Percentiles rank a stretch among this genome's conserved stretches.
phyloP scores from a whole-genome alignment of 2,329 filamentous ascomycete species.

The Aotearoamyces nothofagi region DNA sequence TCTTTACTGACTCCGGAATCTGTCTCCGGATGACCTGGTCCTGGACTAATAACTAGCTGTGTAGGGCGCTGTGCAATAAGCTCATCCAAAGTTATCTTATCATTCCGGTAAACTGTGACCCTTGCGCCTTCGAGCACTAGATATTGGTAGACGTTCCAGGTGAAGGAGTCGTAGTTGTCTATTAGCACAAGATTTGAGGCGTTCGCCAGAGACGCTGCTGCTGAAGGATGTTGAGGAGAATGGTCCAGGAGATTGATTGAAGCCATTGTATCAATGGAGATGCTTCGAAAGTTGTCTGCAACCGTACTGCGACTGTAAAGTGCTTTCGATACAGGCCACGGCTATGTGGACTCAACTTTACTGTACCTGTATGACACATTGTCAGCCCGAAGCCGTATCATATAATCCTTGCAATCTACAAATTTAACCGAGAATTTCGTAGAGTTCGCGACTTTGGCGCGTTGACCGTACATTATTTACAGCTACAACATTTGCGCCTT shows the following conservation, averaged over 20 bases:
- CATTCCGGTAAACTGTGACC: slow-evolving; percentile 83
- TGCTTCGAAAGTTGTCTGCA: no score
- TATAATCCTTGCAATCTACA: no score
- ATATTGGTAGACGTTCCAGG: slow-evolving; percentile 99
- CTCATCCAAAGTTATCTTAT: slow-evolving; percentile 75
- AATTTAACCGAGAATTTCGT: no score
- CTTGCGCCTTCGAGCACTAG: slow-evolving; percentile 87
- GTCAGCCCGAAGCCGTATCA: no score
- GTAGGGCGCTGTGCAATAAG: slow-evolving; percentile 74
- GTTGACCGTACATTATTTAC: no score
- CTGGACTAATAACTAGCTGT: slow-evolving; percentile 87
- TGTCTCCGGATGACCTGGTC: slow-evolving; percentile 79
- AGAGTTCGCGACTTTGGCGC: no score
- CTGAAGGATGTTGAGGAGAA: slow-evolving; percentile 72
- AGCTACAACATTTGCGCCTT: no score
- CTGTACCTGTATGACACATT: no score
- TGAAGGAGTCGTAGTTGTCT: slow-evolving; percentile 99
- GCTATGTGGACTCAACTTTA: no score
- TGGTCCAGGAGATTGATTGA: slow-evolving; percentile 51
- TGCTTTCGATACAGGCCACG: no score
- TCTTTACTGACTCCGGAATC: slow-evolving; percentile 91
- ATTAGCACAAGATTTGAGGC: slow-evolving; percentile 89
- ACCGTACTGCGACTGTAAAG: no score
- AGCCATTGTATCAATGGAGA: no score
- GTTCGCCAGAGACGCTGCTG: slow-evolving; percentile 55